Conservation (phyloP, 169 alveolate genomes). For the Plasmodium gallinaceum region DNA sequence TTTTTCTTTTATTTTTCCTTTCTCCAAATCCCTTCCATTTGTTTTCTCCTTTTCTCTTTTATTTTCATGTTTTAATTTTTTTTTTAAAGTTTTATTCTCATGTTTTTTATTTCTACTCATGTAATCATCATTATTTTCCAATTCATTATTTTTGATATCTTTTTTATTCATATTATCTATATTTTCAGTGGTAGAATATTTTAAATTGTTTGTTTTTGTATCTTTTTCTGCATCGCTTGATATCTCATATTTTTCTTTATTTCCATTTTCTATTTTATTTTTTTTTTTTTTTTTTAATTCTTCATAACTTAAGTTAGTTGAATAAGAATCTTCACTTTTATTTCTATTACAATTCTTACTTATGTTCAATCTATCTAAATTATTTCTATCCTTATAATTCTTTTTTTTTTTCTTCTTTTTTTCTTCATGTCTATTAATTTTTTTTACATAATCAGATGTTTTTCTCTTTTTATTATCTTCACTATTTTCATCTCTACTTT, state of each 20-base stretch:
- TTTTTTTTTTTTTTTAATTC: conserved; percentile 2
- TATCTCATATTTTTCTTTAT: neutral
- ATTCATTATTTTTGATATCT: neutral
- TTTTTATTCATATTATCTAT: neutral
- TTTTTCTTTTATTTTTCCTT: conserved; percentile 7
- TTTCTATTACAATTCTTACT: conserved; percentile 1
- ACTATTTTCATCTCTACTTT: neutral
- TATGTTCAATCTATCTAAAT: neutral
- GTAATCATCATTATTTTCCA: neutral
- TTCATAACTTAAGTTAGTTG: conserved; percentile 27
- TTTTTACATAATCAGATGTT: neutral
- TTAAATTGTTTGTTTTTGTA: neutral
- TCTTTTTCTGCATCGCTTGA: neutral
- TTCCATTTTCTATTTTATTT: neutral
- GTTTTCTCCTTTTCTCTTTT: neutral
- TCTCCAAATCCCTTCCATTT: neutral
- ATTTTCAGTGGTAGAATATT: neutral
- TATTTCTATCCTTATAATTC: neutral
- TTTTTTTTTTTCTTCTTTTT: conserved; percentile 14
- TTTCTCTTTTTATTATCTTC: neutral
- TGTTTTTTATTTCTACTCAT: neutral
- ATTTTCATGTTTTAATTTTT: neutral
- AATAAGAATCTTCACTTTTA: conserved; percentile 13
- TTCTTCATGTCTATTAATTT: neutral
- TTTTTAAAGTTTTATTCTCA: neutral